phyloP scores from a whole-genome alignment of 2,329 filamentous ascomycete species.

The Bipolaris bicolor region DNA sequence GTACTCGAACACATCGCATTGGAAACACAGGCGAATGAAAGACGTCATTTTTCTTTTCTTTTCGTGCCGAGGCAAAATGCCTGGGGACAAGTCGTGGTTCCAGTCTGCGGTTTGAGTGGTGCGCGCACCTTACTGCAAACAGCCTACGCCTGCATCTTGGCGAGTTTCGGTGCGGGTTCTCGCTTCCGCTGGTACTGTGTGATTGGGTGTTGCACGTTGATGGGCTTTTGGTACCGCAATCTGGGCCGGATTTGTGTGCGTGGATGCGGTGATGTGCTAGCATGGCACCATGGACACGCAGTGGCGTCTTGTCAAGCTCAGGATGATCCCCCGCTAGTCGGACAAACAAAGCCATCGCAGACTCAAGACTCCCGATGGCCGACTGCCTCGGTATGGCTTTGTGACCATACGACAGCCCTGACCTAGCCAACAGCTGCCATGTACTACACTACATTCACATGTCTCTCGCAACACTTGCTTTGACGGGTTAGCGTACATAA shows the following conservation, averaged over 20 bases:
- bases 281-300: neutral
- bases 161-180: neutral
- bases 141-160: neutral
- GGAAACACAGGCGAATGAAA: too few species aligned
- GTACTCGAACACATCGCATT: too few species aligned
- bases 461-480: neutral
- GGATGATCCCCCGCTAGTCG: neutral
- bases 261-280: neutral
- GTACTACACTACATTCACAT: neutral
- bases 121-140: conserved; percentile 8
- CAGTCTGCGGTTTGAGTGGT: neutral
- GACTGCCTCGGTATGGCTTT: neutral
- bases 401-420: neutral
- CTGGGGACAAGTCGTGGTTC: neutral
- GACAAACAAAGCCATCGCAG: neutral
- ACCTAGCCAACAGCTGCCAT: too few species aligned
- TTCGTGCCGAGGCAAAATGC: conserved; percentile 5
- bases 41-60: conserved; percentile 9
- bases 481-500: neutral
- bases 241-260: neutral
- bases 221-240: neutral
- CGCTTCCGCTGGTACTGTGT: neutral
- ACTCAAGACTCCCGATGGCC: neutral
- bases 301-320: neutral
- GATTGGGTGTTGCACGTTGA: neutral